These are phyloP conservation scores for Alternaria infectoria DNA, from an alignment of 2,329 filamentous ascomycete genomes.

Conservation along the genomic window DNA sequence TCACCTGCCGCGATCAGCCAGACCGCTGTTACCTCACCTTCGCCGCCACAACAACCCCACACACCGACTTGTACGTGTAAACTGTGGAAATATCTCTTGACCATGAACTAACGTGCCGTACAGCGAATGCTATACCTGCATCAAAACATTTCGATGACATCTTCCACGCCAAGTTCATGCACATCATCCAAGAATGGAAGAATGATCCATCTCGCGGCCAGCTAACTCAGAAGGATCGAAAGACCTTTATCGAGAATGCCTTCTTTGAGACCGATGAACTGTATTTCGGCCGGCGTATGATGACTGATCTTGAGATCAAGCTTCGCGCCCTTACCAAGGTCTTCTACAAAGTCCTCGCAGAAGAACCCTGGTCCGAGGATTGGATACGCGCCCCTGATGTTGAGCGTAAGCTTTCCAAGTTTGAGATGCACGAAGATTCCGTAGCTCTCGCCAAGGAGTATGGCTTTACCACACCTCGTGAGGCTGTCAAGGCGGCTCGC, in stretches of 20 bases:
- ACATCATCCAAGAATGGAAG: conserved; percentile 41
- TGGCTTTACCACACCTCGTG: conserved; percentile 36
- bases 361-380: conserved; percentile 47
- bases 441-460: conserved; percentile 39
- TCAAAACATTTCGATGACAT: conserved; percentile 43
- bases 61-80: conserved; percentile 20
- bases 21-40: conserved; percentile 27
- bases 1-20: conserved; percentile 42
- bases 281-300: conserved; percentile 36
- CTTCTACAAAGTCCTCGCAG: conserved; percentile 47
- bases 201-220: conserved; percentile 35
- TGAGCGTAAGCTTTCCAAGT: conserved; percentile 47
- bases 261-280: conserved; percentile 38
- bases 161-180: conserved; percentile 44
- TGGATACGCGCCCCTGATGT: conserved; percentile 48
- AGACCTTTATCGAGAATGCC: conserved; percentile 41
- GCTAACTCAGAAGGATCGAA: conserved; percentile 42
- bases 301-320: conserved; percentile 42
- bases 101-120: conserved; percentile 4
- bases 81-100: neutral
- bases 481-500: conserved; percentile 44
- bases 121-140: conserved; percentile 20
- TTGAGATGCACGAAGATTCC: conserved; percentile 47
- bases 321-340: conserved; percentile 47
- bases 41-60: conserved; percentile 24